phyloP scores from a whole-genome alignment of 257 asterid genomes.

The Avicennia marina region DNA sequence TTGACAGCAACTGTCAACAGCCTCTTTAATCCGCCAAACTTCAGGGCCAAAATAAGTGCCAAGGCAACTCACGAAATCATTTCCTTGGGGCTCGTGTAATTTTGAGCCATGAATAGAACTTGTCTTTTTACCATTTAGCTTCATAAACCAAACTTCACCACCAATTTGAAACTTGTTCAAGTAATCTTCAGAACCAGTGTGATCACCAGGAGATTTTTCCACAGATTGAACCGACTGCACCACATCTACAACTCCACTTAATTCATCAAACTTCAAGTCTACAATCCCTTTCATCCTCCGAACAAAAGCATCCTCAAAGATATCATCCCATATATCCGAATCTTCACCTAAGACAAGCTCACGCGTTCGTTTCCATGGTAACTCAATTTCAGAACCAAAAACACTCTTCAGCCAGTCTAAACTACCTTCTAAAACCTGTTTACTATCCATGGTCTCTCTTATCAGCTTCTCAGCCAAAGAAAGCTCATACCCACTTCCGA shows the following conservation, averaged over 20 bases:
- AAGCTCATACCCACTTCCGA: slow-evolving; percentile 83
- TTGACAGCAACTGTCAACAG: slow-evolving; percentile 76
- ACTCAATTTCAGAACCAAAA: slow-evolving; percentile 95
- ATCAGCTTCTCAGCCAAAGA: slow-evolving; percentile 85
- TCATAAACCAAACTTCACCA: slow-evolving; percentile 92
- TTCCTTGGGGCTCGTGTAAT: slow-evolving; percentile 59
- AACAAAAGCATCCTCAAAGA: slow-evolving; percentile 88
- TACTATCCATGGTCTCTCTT: slow-evolving; percentile 88
- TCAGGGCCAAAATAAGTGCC: slow-evolving; percentile 82
- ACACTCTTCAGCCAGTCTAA: slow-evolving; percentile 97
- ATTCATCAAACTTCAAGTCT: slow-evolving; percentile 62
- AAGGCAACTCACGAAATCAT: slow-evolving; percentile 71
- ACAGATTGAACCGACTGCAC: slow-evolving; percentile 60
- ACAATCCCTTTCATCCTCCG: slow-evolving; percentile 87
- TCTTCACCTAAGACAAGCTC: slow-evolving; percentile 98
- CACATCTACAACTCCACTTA: slow-evolving; percentile 59
- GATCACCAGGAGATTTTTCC: slow-evolving; percentile 46
- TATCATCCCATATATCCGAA: slow-evolving; percentile 95
- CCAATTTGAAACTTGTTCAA: slow-evolving; percentile 45
- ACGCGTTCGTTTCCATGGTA: slow-evolving; percentile 92
- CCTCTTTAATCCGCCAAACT: slow-evolving; percentile 86
- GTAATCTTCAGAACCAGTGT: slow-evolving; percentile 48
- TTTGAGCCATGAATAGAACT: slow-evolving; percentile 44
- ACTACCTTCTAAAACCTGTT: slow-evolving; percentile 91
- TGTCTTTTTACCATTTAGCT: slow-evolving; percentile 54